A percentile compares a stretch with the other conserved stretches of the same genome.
Evolutionary conservation across 2,329 filamentous ascomycete genomes (phyloP).

Genomic region (Fusarium heterosporum): DNA sequence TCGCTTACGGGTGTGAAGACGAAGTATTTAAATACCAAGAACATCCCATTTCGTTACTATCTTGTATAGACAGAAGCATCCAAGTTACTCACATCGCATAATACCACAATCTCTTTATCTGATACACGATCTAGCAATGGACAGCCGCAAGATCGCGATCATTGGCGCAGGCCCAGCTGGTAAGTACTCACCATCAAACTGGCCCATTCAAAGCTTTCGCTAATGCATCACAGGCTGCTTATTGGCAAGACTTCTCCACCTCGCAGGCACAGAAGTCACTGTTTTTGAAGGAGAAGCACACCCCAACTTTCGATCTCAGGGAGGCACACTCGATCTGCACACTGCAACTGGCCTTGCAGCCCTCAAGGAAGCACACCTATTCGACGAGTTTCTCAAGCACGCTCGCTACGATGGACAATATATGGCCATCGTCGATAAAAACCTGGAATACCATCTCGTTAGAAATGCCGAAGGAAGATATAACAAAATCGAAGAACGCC

Average conservation of each 20-base stretch:
- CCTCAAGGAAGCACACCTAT: constrained; percentile 62
- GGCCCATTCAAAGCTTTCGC: not conserved
- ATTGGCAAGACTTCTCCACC: constrained; percentile 62
- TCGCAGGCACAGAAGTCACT: constrained; percentile 58
- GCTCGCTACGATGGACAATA: constrained; percentile 66
- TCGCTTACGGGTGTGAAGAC: not conserved
- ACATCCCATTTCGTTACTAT: not conserved
- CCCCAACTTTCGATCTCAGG: constrained; percentile 60
- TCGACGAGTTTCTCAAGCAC: constrained; percentile 61
- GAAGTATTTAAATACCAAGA: constrained; percentile 21
- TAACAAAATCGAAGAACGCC: constrained; percentile 52
- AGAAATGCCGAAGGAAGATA: constrained; percentile 39
- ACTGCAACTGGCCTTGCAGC: constrained; percentile 62
- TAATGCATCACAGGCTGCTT: constrained; percentile 43
- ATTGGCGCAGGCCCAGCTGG: constrained; percentile 49
- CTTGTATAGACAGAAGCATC: not conserved
- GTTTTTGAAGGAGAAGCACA: constrained; percentile 63
- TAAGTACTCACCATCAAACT: constrained; percentile 13
- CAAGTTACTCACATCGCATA: too few species aligned
- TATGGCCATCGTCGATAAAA: constrained; percentile 58
- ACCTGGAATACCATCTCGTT: constrained; percentile 52
- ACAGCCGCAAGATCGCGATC: constrained; percentile 43
- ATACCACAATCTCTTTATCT: not conserved
- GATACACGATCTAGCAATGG: constrained; percentile 20
- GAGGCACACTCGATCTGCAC: constrained; percentile 67